phyloP scores from a whole-genome alignment of 2,329 filamentous ascomycete genomes.

The Colletotrichum graminicola region DNA sequence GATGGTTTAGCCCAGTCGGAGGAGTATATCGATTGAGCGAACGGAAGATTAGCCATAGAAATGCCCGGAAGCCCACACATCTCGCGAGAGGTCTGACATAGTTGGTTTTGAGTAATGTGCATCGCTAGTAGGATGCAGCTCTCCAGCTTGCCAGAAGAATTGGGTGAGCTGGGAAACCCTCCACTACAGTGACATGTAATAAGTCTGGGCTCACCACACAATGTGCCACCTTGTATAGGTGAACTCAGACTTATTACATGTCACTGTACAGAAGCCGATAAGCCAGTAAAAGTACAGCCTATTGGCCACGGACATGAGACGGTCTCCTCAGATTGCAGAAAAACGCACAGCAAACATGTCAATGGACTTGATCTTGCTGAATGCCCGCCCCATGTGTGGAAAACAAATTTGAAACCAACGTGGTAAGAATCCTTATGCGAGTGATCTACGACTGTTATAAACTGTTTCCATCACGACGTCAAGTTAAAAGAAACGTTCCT shows the following conservation, averaged over 20 bases:
- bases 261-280: background rate
- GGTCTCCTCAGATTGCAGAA: background rate
- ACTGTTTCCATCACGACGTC: background rate
- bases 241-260: no score
- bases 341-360: conserved; percentile 3
- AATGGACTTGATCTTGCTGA: background rate
- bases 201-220: no score
- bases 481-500: background rate
- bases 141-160: conserved; percentile 14
- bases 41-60: conserved; percentile 20
- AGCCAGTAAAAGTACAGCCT: background rate
- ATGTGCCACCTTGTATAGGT: no score
- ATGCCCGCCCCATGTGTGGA: conserved; percentile 26
- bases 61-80: background rate
- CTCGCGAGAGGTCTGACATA: conserved; percentile 22
- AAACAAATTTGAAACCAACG: conserved; percentile 29
- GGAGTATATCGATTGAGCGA: no score
- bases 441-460: background rate
- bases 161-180: background rate
- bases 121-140: conserved; percentile 4
- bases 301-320: background rate
- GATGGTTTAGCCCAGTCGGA: conserved; percentile 23
- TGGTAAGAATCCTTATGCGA: conserved; percentile 23
- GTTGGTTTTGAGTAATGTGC: conserved; percentile 26
- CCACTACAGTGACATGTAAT: no score